A percentile compares a stretch with the other conserved stretches of the same genome.
These are phyloP conservation scores for Neurospora intermedia DNA, from an alignment of 495 filamentous ascomycete genomes.

Conservation along the genomic window DNA sequence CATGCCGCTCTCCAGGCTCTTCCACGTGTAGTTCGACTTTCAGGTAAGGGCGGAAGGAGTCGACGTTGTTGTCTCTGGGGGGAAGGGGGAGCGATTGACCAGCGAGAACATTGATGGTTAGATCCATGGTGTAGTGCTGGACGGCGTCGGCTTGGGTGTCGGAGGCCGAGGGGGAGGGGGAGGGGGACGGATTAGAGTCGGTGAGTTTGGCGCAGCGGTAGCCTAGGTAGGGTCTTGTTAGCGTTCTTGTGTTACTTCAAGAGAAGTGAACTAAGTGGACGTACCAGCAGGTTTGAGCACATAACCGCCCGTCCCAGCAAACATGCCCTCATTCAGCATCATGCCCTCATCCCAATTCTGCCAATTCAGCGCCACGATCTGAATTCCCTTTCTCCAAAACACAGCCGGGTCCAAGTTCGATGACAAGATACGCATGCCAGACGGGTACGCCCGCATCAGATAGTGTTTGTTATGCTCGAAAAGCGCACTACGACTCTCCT, in stretches of 20 bases:
- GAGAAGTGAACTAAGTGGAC: neutral
- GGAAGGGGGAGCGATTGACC: constrained; percentile 48
- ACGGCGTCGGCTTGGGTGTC: constrained; percentile 22
- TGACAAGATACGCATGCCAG: constrained; percentile 67
- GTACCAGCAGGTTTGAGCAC: constrained; percentile 67
- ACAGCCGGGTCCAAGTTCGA: constrained; percentile 75
- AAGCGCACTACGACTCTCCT: constrained; percentile 45
- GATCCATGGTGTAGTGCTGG: constrained; percentile 38
- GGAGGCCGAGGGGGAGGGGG: neutral
- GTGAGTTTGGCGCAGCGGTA: constrained; percentile 22
- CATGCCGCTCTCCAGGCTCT: constrained; percentile 40
- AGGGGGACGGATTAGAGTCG: neutral
- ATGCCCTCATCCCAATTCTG: constrained; percentile 81
- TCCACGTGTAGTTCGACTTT: constrained; percentile 76
- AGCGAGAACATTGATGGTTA: constrained; percentile 44
- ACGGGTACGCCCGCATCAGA: constrained; percentile 85
- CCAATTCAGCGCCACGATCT: constrained; percentile 93
- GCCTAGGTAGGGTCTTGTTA: constrained; percentile 6
- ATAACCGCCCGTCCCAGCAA: constrained; percentile 68
- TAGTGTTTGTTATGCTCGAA: constrained; percentile 75
- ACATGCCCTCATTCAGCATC: constrained; percentile 96
- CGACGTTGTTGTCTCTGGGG: constrained; percentile 40
- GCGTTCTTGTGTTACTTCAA: neutral
- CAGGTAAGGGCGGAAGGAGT: constrained; percentile 64
- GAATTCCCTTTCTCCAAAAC: constrained; percentile 84